Evolutionary conservation across 208 protist genomes (phyloP), one percentile per base, ranked within the genome.

Genomic region (Acanthamoeba castellanii): DNA sequence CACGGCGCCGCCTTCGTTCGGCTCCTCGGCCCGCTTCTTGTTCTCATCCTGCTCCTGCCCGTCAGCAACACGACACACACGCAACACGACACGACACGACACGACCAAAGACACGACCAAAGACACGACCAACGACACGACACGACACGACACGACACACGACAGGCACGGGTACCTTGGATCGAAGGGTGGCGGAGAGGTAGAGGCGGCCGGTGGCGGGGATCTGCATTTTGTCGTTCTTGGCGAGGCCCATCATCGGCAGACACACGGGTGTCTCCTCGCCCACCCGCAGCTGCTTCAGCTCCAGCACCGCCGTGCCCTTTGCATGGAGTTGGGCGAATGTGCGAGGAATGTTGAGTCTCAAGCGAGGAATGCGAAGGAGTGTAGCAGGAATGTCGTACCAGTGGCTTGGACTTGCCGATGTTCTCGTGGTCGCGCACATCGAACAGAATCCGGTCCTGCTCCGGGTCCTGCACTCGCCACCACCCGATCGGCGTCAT

Each of bases 391-490:
- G 27, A 9, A 7, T 70, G 14, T 7, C 64, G 2, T 27, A 74
- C 68, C 68, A 74, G 68, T 7, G 68, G 68, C 68, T 74, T 74
- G 68, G 68, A 74, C 68, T 74, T 74, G 30, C 68, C 68, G 68
- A 74, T 74, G 30, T 45, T 74, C 32, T 74, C 68, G 32, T 74
- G 32, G 68, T 74, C 68, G 68, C 68, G 68, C 68, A 74, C 68
- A 27, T 74, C 68, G 68, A 74, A 74, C 7, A 74, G 25, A 27
- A 74, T 74, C 37, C 32, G 25, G n/a, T 74, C 68, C 68, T 42
- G 68, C 68, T 74, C 68, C 3, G n/a, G 68, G 68, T 74, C 68
- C 68, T 74, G 64, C 7, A 70, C 14, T 22, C 64, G 64, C 8
- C 16, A 20, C 16, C 16, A 57, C 16, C 16, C 16, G 7, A 16